phyloP scores from a whole-genome alignment of 1,284 basidiomycete species.

The Naganishia sp. region DNA sequence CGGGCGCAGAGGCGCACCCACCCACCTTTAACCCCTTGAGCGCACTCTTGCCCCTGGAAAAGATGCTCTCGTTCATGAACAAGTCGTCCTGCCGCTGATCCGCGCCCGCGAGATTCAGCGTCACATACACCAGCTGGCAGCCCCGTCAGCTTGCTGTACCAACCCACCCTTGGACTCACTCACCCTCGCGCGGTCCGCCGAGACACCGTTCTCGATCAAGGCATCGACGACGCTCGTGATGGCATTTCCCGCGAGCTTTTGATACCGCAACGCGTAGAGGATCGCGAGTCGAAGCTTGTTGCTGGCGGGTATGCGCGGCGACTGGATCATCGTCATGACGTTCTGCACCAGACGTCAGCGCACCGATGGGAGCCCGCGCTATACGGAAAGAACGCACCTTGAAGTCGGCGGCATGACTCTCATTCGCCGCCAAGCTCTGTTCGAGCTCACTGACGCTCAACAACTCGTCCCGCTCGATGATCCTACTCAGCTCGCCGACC shows the following conservation, averaged over 20 bases:
- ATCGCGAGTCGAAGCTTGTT: conserved; percentile 93
- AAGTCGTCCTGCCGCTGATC: conserved; percentile 97
- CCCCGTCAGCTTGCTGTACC: not conserved
- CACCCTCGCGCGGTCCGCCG: conserved; percentile 78
- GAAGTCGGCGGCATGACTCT: conserved; percentile 76
- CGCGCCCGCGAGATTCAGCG: conserved; percentile 89
- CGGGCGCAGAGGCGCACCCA: too few relatives aligned
- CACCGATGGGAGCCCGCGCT: not conserved
- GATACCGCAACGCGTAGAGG: conserved; percentile 90
- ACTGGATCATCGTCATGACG: conserved; percentile 73
- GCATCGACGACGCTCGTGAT: conserved; percentile 81
- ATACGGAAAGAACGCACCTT: conserved; percentile 60
- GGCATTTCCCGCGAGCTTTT: conserved; percentile 82
- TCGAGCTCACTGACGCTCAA: conserved; percentile 92
- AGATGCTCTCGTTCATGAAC: conserved; percentile 92
- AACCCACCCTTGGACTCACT: conserved; percentile 36
- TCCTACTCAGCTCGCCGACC: conserved; percentile 89
- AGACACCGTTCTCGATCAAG: conserved; percentile 77
- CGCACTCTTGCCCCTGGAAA: conserved; percentile 91
- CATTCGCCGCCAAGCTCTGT: conserved; percentile 90
- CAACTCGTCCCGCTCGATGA: conserved; percentile 82
- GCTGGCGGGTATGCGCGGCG: conserved; percentile 67
- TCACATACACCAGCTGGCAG: conserved; percentile 81
- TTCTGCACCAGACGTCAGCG: conserved; percentile 57
- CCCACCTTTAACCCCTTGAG: conserved; percentile 95